Evolutionary conservation across 169 alveolate genomes (phyloP).

Genomic region (Eimeria tenella): DNA sequence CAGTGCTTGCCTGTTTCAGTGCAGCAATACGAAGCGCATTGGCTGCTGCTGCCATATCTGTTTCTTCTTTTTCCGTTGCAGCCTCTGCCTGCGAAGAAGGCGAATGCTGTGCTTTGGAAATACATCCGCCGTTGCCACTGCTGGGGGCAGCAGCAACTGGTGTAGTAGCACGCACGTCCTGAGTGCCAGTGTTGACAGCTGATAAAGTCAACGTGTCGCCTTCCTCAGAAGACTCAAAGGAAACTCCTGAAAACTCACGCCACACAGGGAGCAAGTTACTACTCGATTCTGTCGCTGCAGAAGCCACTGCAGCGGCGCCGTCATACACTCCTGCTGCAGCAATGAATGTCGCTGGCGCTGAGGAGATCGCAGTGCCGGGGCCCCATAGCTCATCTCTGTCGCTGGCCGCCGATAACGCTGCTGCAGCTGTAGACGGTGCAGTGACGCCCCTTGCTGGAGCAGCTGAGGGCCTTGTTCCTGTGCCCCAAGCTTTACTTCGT

Average conservation of each 20-base stretch:
- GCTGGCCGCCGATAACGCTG: background rate
- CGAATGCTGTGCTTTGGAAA: background rate
- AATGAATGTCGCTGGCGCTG: conserved; percentile 59
- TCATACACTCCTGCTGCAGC: conserved; percentile 20
- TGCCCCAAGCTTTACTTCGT: conserved; percentile 57
- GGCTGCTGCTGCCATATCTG: conserved; percentile 28
- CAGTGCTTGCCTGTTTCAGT: conserved; percentile 58
- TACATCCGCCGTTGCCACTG: background rate
- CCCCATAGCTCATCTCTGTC: conserved; percentile 53
- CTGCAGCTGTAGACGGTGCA: conserved; percentile 22
- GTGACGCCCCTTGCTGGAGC: conserved; percentile 47
- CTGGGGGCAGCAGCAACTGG: conserved; percentile 24
- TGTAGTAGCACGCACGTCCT: background rate
- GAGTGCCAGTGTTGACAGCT: background rate
- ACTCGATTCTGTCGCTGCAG: conserved; percentile 44
- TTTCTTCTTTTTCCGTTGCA: conserved; percentile 7
- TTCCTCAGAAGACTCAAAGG: conserved; percentile 65
- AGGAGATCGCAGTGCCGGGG: conserved; percentile 27
- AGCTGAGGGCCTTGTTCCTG: conserved; percentile 27
- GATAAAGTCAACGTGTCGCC: conserved; percentile 24
- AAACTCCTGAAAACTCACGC: conserved; percentile 67
- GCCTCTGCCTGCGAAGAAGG: background rate
- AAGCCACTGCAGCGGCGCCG: conserved; percentile 43
- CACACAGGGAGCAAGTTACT: conserved; percentile 56
- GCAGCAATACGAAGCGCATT: conserved; percentile 42